Conservation (phyloP, 2,329 filamentous ascomycete species). For the Pestalotiopsis sp. region DNA sequence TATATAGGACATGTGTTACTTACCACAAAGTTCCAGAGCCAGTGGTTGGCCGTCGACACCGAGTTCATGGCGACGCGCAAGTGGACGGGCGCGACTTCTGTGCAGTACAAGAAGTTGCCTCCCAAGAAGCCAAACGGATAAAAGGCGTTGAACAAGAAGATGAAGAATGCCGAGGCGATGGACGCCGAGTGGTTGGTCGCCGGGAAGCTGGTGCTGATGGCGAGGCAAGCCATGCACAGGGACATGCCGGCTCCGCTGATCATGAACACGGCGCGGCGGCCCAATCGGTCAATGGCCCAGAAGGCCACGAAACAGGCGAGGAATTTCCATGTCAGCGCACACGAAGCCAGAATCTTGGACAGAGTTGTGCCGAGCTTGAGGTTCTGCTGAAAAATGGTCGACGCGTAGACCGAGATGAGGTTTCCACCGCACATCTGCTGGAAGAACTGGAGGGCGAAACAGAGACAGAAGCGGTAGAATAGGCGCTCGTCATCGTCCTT, state of each 20-base stretch:
- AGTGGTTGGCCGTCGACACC: constrained; percentile 57
- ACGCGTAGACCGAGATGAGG: constrained; percentile 50
- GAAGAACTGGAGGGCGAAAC: constrained; percentile 51
- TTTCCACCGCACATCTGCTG: constrained; percentile 54
- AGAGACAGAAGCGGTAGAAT: constrained; percentile 53
- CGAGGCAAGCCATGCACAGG: constrained; percentile 56
- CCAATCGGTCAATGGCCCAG: constrained; percentile 53
- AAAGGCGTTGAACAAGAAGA: constrained; percentile 64
- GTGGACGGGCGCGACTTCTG: constrained; percentile 58
- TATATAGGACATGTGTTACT: no score
- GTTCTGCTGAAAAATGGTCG: constrained; percentile 43
- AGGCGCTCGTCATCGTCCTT: constrained; percentile 51
- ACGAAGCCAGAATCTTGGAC: constrained; percentile 46
- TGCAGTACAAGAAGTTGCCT: constrained; percentile 62
- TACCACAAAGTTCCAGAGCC: constrained; percentile 52
- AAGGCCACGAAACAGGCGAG: constrained; percentile 53
- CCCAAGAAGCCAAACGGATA: constrained; percentile 62
- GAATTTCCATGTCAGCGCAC: constrained; percentile 49
- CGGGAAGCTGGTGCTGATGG: constrained; percentile 52
- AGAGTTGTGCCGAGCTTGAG: constrained; percentile 39
- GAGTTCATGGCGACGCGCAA: constrained; percentile 58
- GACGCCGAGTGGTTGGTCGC: constrained; percentile 47
- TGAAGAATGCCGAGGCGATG: constrained; percentile 56
- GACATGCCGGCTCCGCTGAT: constrained; percentile 55
- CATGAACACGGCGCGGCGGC: constrained; percentile 54